Evolutionary conservation across 2,329 filamentous ascomycete species (phyloP), one percentile per base, ranked within the genome.

Genomic region (Pestalotiopsis sp.): DNA sequence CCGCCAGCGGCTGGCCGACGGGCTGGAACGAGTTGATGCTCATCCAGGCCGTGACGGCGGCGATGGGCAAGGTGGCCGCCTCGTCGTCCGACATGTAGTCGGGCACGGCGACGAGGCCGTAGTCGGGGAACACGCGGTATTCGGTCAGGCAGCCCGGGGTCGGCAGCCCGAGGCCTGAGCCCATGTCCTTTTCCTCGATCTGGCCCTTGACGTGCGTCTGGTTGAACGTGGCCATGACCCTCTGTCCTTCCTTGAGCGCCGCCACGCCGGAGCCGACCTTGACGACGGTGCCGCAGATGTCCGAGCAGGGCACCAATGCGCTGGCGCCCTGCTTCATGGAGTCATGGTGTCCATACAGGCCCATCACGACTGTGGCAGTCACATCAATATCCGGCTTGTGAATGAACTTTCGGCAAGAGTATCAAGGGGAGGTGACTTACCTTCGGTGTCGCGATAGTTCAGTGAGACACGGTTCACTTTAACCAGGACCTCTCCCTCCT

Each of bases 161-260:
- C 0, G 90, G 91, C 3, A 89, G 80, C 3, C 91, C 91, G 13
- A 92, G 79, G 0, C 90, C 89, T 3, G 82, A 84, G 0, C 79
- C 79, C 77, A 92, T 82, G 72, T 90, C 83, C 20, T 82, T 80
- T 65, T 84, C 85, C 27, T 82, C 82, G 69, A 92, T 81, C 75
- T 90, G 87, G n/a, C 90, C 90, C 3, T 83, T 84, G 65, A 89
- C 79, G 73, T 88, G 85, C 7, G 79, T 79, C 76, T 87, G 85
- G 72, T 86, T 86, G 79, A 92, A 93, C 65, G 87, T 91, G 23
- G 86, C 86, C 67, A 92, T 83, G 52, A 93, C 91, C n/a, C 90
- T 87, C 68, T 92, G 87, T 68, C 91, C 90, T 17, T 81, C 78
- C 66, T 83, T 82, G 81, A 87, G 88, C 4, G 70, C 60, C 2